Evolutionary conservation across 371 early-diverging fungal species (phyloP).

Genomic region (Rhizopus sp.): DNA sequence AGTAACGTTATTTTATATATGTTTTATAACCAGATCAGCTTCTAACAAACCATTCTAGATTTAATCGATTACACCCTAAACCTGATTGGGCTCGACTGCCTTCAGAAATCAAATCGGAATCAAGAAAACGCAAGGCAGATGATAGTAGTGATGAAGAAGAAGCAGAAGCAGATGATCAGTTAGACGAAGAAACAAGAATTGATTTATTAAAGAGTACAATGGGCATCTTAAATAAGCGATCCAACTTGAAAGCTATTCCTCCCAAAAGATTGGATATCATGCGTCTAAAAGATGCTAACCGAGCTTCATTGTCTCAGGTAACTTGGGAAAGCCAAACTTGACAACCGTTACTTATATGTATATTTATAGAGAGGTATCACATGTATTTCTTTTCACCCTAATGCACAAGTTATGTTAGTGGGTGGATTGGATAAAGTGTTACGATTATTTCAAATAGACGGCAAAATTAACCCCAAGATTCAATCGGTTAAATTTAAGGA

Average conservation of each 20-base stretch:
- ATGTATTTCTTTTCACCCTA: constrained; percentile 88
- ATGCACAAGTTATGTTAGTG: constrained; percentile 83
- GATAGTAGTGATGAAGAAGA: constrained; percentile 43
- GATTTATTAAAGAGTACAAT: constrained; percentile 54
- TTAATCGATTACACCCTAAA: constrained; percentile 82
- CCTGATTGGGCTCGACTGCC: constrained; percentile 83
- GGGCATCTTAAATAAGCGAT: constrained; percentile 52
- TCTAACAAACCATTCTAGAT: constrained; percentile 34
- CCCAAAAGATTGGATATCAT: constrained; percentile 61
- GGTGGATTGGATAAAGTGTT: constrained; percentile 85
- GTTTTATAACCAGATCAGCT: neutral
- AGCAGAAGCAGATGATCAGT: constrained; percentile 32
- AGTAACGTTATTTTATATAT: constrained; percentile 50
- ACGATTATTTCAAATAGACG: constrained; percentile 88
- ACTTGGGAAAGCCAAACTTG: neutral
- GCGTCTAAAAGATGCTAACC: constrained; percentile 79
- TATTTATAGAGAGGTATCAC: constrained; percentile 62
- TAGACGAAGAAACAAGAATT: constrained; percentile 45
- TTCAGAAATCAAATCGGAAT: constrained; percentile 35
- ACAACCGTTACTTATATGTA: neutral
- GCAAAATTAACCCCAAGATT: constrained; percentile 86
- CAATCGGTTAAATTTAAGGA: constrained; percentile 83
- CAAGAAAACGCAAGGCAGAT: constrained; percentile 30
- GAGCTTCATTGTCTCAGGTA: constrained; percentile 27
- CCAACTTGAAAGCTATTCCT: constrained; percentile 37